Base-by-base conservation (phyloP, 768 basidiomycete species). In the Amanita jacksonii region DNA sequence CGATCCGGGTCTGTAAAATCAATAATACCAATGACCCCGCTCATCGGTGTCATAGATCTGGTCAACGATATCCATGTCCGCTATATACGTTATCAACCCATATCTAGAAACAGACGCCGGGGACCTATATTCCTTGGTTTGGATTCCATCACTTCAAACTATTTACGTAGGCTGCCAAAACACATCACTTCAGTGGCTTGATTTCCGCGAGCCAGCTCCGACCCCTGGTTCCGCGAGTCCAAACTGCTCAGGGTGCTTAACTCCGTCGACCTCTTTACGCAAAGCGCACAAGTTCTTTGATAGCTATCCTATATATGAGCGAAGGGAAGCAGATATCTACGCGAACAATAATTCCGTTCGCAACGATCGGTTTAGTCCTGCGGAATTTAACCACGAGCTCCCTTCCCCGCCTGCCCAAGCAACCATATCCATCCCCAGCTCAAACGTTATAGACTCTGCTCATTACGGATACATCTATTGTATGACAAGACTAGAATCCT, bases 381-480 rank as follows among this genome's bases (percentile, higher is more conserved):
- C 27, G 12, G 63, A 65, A 30, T 63, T 58, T 12, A 62, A 62
- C 43, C 58, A 58, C 36, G 48, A 57, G 48, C 33, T 51, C n/a
- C 51, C 52, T 23, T 35, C 55, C 5, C 53, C 59, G 8, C 46
- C 50, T n/a, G 62, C 67, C 7, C 57, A 65, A 20, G 67, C 63
- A 9, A 63, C 64, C 40, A 56, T 87, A 22, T 62, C 69, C 40
- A 78, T 94, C 16, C 76, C 79, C 1, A 65, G 74, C 9, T 65
- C 64, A 43, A 86, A 89, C 51, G 81, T 91, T 23, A 68, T 91
- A 20, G 81, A 86, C 52, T 86, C 88, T 1, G 94, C 92, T 3
- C 94, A 98, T 61, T 93, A 80, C 57, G 94, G 94, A 7, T 98
- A 98, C 56, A 74, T 97, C 9, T 93, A 94, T 57, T 89, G 85